Evolutionary conservation across 345 rosid species (phyloP).

Genomic region (Carallia pectinifolia): DNA sequence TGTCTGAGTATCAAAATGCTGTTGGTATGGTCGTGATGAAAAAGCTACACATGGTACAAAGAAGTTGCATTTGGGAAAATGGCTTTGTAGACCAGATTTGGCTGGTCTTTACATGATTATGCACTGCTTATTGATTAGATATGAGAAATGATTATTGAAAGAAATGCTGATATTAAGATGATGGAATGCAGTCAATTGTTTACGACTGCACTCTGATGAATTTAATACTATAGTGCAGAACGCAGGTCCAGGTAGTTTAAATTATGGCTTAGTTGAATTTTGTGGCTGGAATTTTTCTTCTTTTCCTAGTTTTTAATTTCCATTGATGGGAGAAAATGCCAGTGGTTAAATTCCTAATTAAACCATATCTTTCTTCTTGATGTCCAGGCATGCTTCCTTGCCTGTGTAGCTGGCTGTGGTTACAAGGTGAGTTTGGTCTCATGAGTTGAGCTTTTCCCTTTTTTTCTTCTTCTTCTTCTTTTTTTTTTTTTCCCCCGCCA

Average conservation of each 20-base stretch:
- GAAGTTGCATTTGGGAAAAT: too few species aligned
- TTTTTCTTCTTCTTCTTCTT: neutral
- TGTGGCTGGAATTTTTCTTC: neutral
- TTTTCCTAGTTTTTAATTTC: neutral
- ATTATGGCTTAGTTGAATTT: conserved; percentile 6
- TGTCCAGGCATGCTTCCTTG: conserved; percentile 78
- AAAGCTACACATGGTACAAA: too few species aligned
- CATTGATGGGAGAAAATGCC: neutral
- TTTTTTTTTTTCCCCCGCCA: neutral
- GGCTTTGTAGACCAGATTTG: too few species aligned
- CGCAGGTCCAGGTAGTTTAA: neutral
- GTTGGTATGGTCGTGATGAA: too few species aligned
- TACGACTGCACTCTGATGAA: neutral
- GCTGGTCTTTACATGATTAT: too few species aligned
- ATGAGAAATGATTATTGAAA: neutral
- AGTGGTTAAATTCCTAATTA: conserved; percentile 1
- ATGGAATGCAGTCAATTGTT: neutral
- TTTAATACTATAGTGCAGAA: neutral
- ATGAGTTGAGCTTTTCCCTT: neutral
- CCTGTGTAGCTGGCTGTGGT: conserved; percentile 92
- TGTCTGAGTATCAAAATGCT: too few species aligned
- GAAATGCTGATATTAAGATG: conserved; percentile 1
- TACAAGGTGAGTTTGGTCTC: conserved; percentile 56
- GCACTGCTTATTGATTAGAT: too few species aligned
- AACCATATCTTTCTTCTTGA: neutral